Evolutionary conservation across 768 basidiomycete species (phyloP), one percentile per base, ranked within the genome.

Genomic region (Leucocoprinus leucothites): DNA sequence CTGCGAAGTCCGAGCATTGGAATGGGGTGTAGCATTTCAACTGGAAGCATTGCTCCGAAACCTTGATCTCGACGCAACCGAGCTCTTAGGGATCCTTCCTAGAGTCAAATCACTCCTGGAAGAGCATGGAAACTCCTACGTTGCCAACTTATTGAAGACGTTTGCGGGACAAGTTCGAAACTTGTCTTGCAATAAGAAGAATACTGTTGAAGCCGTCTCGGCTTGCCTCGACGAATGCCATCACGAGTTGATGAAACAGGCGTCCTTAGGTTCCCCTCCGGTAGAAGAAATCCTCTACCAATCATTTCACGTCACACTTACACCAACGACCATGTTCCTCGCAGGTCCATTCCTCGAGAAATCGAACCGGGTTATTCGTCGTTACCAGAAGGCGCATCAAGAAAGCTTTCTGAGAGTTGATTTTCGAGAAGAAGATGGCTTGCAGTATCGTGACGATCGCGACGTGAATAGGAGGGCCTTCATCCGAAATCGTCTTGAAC

Each of bases 341-440:
- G 74, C 76, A 26, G 85, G 85, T 0, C 84, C 84, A 4, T 77
- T 74, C 56, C 73, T 72, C 3, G 85, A 87, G 58, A 75, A 79
- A 6, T 82, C 83, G 0, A 89, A 88, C 58, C 70, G 82, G 6
- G 75, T 87, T 36, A 77, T 87, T 36, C 78, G 86, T 19, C 67
- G 66, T 9, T 86, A 82, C 61, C 64, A 70, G 38, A 45, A 71
- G 0, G 52, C 63, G 18, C 64, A 80, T 52, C 77, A 81, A 19
- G 74, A 79, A 57, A 75, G 71, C 18, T 89, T 89, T 62, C 60
- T 88, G 26, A 80, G 85, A 5, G 85, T 87, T 53, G 75, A 73
- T 53, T 85, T 87, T 61, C 72, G 76, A 18, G 85, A 88, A 51
- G 86, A 88, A 62, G 78, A 73, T 14, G 66, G 70, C 3, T 63